These are phyloP conservation scores for Ciborinia camelliae DNA, from an alignment of 2,329 filamentous ascomycete species.

Conservation along the genomic window DNA sequence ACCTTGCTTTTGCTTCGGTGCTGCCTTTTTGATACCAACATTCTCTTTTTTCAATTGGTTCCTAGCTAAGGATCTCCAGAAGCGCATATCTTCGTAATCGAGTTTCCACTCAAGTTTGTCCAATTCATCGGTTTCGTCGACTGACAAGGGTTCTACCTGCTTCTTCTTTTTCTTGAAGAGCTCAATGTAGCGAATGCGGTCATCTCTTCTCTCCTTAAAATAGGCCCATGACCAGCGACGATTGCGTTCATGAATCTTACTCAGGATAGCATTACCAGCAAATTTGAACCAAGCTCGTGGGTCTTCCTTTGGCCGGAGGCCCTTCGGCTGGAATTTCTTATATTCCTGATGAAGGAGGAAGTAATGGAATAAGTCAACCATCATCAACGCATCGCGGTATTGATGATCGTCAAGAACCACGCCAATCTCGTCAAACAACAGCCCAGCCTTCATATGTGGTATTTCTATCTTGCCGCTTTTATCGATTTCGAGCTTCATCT, in stretches of 20 bases:
- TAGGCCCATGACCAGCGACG: constrained; percentile 94
- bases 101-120: constrained; percentile 80
- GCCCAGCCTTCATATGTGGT: constrained; percentile 83
- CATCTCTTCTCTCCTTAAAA: constrained; percentile 87
- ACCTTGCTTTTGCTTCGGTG: constrained; percentile 65
- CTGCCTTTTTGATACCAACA: constrained; percentile 74
- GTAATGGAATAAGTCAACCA: constrained; percentile 97
- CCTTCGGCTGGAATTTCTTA: constrained; percentile 85
- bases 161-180: constrained; percentile 90
- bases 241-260: constrained; percentile 94
- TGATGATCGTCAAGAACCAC: constrained; percentile 97
- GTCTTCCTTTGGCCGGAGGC: constrained; percentile 76
- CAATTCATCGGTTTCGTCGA: constrained; percentile 69
- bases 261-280: constrained; percentile 81
- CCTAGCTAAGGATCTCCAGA: constrained; percentile 91
- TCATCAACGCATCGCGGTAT: constrained; percentile 95
- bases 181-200: constrained; percentile 83
- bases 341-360: constrained; percentile 98
- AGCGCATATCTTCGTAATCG: constrained; percentile 90
- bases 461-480: constrained; percentile 78
- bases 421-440: constrained; percentile 96
- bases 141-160: constrained; percentile 62
- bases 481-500: constrained; percentile 90
- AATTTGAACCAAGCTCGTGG: constrained; percentile 90
- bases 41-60: constrained; percentile 96